Percentiles rank a stretch among this genome's conserved stretches.
Evolutionary conservation across 805 yeast genomes (phyloP).

Genomic region (Wickerhamiella azymoides): DNA sequence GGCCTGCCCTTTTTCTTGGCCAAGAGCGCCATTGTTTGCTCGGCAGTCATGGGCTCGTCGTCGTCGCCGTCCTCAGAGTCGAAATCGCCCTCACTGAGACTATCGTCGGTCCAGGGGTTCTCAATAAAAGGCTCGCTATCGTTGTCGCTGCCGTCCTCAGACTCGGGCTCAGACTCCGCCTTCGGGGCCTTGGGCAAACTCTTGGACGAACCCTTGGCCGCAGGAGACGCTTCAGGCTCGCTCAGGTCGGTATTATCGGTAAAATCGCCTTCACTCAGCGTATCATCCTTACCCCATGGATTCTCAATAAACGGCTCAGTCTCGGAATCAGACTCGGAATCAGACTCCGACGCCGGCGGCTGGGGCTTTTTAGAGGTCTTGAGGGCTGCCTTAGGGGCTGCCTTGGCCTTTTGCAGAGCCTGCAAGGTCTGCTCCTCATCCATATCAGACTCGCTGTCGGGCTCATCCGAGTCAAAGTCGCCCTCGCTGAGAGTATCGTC

Average conservation of each 20-base stretch:
- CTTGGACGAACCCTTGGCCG: too few relatives aligned
- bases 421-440: not conserved
- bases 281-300: conserved; percentile 12
- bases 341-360: not conserved
- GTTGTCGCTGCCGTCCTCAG: not conserved
- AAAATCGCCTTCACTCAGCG: conserved; percentile 13
- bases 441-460: not conserved
- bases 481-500: conserved; percentile 15
- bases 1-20: conserved; percentile 12
- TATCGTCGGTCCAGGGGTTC: conserved; percentile 11
- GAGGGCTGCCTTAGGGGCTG: not conserved
- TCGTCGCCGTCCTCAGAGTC: conserved; percentile 12
- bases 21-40: conserved; percentile 14
- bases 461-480: conserved; percentile 19
- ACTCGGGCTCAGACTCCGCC: not conserved
- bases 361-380: too few relatives aligned
- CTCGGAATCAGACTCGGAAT: not conserved
- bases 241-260: conserved; percentile 9
- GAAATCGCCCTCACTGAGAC: conserved; percentile 16
- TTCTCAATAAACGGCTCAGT: conserved; percentile 6
- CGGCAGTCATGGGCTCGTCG: conserved; percentile 13
- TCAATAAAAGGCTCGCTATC: conserved; percentile 8
- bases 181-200: too few relatives aligned
- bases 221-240: conserved; percentile 2
- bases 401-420: not conserved